Base-by-base conservation (phyloP, 1,284 basidiomycete species). In the Cryptococcus sp. region DNA sequence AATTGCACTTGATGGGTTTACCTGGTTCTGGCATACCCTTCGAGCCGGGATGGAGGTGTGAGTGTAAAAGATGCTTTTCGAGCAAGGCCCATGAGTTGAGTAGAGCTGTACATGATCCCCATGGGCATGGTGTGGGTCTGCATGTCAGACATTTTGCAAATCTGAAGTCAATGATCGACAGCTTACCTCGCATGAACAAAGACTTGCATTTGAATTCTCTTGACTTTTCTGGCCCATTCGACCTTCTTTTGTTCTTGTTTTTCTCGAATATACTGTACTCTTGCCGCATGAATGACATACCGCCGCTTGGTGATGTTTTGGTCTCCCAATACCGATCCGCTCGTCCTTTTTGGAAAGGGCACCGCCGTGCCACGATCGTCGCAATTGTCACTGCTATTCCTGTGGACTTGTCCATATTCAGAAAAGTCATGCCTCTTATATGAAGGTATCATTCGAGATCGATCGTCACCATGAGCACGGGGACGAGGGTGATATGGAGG, bases 51-150 rank as follows among this genome's bases (percentile, higher is more conserved):
- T 63, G 57, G 16, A 67, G 49, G 47, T 69, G 65, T 11, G 59
- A 59, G 28, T 63, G 61, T 43, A 53, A 49, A 13, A 69, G 49
- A 39, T 69, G 66, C 47, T 66, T 69, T 45, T 69, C 67, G 28
- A 69, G 57, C 10, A 63, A 37, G 13, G 60, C 63, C 67, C 65
- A 67, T 9, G 62, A 66, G 48, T 64, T 64, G 41, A 67, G 57
- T 2, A 63, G 48, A 0, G 65, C 67, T 40, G 58, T 28, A 48
- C 67, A 69, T 4, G 28, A 49, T 9, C 45, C 37, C 67, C 67
- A 69, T 3, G 16, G 45, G 46, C 67, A 69, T 10, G 46, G 49
- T 4, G 63, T 67, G 1, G 55, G 60, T 48, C 65, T 64, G 34
- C 16, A 19, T 9, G 37, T 46, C 45, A 47, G 37, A n/a, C n/a